These are phyloP conservation scores for Coccomyxa sp. DNA, from an alignment of 139 green algal genomes.

Conservation along the genomic window DNA sequence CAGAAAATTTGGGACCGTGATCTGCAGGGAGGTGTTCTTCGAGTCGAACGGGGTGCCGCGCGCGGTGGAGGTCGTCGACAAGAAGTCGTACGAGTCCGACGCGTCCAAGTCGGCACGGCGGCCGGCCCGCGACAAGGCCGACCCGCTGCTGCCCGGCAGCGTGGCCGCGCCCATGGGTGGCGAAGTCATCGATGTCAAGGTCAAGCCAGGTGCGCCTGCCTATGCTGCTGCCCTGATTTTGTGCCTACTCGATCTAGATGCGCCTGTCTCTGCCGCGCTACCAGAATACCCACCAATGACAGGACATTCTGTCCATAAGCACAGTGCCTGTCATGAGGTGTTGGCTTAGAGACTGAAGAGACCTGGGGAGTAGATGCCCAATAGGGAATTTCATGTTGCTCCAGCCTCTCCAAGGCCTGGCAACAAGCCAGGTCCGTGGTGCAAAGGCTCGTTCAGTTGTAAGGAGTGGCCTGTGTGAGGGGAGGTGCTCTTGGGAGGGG, in stretches of 20 bases:
- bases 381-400: neutral
- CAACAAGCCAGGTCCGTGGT: neutral
- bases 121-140: constrained; percentile 50
- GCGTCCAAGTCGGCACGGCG: constrained; percentile 17
- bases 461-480: neutral
- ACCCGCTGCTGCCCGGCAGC: constrained; percentile 42
- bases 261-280: too few species aligned
- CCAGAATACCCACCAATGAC: too few species aligned
- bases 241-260: too few species aligned
- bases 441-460: neutral
- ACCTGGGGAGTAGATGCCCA: neutral
- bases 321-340: too few species aligned
- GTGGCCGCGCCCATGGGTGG: constrained; percentile 91
- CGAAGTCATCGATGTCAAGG: constrained; percentile 76
- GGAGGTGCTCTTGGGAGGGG: too few species aligned
- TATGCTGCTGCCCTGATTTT: too few species aligned
- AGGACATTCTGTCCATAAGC: too few species aligned
- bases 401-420: neutral
- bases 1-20: neutral
- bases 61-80: constrained; percentile 78
- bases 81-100: constrained; percentile 14
- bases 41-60: constrained; percentile 88
- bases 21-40: constrained; percentile 85
- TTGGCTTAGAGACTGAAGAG: too few species aligned
- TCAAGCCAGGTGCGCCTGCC: constrained; percentile 21